Conservation (phyloP, 345 rosid genomes). For the Corchorus capsularis region DNA sequence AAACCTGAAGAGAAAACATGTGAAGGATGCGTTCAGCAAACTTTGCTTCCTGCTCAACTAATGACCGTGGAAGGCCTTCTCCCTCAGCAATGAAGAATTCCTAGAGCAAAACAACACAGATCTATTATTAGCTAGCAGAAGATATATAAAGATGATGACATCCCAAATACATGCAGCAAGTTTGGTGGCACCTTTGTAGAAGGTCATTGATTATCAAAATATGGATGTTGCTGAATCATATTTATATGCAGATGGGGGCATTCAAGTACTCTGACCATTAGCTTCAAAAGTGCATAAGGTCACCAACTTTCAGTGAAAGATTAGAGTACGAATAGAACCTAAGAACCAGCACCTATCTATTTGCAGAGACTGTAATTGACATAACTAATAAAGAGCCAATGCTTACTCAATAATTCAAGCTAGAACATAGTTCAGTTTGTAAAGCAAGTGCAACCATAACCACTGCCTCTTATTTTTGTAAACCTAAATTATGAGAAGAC, state of each 20-base stretch:
- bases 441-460: background rate
- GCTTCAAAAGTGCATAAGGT: background rate
- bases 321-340: background rate
- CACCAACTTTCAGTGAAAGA: background rate
- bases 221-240: background rate
- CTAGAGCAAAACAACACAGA: slow-evolving; percentile 37
- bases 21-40: slow-evolving; percentile 66
- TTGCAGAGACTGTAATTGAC: background rate
- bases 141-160: background rate
- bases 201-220: background rate
- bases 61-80: slow-evolving; percentile 89
- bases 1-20: slow-evolving; percentile 78
- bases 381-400: background rate
- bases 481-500: background rate
- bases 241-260: background rate
- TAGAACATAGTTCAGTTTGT: background rate
- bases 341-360: background rate
- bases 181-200: background rate
- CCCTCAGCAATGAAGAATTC: slow-evolving; percentile 94
- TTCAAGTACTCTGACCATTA: background rate
- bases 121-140: slow-evolving; percentile 4
- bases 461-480: background rate
- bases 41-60: slow-evolving; percentile 86
- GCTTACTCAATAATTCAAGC: background rate
- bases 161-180: background rate